phyloP scores from a whole-genome alignment of 306 rosid species.

The Canavalia gladiata region DNA sequence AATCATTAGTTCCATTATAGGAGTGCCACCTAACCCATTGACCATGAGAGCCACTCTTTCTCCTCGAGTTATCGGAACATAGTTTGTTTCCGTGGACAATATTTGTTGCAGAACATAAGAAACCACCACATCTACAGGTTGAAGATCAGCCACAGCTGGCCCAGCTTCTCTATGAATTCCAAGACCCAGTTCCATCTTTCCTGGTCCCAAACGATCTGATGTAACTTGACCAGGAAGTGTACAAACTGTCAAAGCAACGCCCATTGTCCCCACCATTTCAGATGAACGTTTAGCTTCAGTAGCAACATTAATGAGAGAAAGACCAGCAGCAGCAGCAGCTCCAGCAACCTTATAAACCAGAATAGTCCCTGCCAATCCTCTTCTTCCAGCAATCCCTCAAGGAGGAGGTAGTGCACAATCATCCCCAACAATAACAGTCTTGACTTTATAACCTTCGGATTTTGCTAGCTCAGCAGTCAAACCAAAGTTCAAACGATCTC shows the following conservation, averaged over 20 bases:
- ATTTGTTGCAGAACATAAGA: slow-evolving; percentile 90
- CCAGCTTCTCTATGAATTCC: slow-evolving; percentile 99
- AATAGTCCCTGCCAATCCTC: slow-evolving; percentile 98
- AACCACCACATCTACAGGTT: slow-evolving; percentile 87
- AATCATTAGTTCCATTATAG: slow-evolving; percentile 90
- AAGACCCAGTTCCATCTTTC: slow-evolving; percentile 95
- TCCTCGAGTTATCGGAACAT: slow-evolving; percentile 91
- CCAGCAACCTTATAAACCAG: slow-evolving; percentile 97
- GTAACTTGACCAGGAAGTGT: slow-evolving; percentile 89
- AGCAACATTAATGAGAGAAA: slow-evolving; percentile 78
- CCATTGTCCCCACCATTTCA: slow-evolving; percentile 96
- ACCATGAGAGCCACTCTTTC: slow-evolving; percentile 88
- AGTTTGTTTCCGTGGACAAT: slow-evolving; percentile 83
- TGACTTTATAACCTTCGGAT: slow-evolving; percentile 92
- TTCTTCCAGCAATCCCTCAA: slow-evolving; percentile 86
- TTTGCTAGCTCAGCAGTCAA: slow-evolving; percentile 98
- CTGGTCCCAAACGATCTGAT: slow-evolving; percentile 90
- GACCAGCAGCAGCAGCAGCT: slow-evolving; percentile 95
- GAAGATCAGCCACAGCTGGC: slow-evolving; percentile 82
- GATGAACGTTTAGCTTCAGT: slow-evolving; percentile 86
- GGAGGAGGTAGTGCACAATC: slow-evolving; percentile 96
- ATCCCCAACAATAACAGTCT: slow-evolving; percentile 97
- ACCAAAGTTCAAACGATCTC: slow-evolving; percentile 97
- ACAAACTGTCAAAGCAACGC: slow-evolving; percentile 88
- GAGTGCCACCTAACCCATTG: slow-evolving; percentile 97